These are phyloP conservation scores for Thalassiosira hispida DNA, from an alignment of 352 stramenopile species.

Conservation along the genomic window DNA sequence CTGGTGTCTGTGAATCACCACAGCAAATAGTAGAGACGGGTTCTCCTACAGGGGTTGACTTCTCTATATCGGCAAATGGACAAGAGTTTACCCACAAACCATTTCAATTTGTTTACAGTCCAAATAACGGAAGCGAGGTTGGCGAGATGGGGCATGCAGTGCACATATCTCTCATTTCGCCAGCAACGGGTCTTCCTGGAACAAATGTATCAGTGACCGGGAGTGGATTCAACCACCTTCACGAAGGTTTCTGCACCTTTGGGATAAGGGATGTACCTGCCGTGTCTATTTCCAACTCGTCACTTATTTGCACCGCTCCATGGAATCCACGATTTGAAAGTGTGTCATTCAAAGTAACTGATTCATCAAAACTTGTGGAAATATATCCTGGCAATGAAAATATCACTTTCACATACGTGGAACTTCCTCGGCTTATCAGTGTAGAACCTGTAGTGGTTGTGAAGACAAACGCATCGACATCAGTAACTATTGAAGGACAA, in stretches of 20 bases:
- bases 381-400: conserved; percentile 14
- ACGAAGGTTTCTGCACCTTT: conserved; percentile 14
- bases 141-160: conserved; percentile 1
- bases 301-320: conserved; percentile 21
- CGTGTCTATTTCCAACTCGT: conserved; percentile 21
- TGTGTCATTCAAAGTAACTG: conserved; percentile 26
- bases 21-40: neutral
- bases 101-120: conserved; percentile 42
- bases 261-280: conserved; percentile 2
- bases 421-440: conserved; percentile 1
- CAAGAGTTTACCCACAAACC: conserved; percentile 40
- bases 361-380: conserved; percentile 8
- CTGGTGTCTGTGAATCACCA: conserved; percentile 37
- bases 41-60: conserved; percentile 23
- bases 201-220: conserved; percentile 25
- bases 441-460: conserved; percentile 31
- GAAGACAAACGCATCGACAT: conserved; percentile 8
- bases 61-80: conserved; percentile 36
- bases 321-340: conserved; percentile 34
- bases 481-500: conserved; percentile 22
- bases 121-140: neutral
- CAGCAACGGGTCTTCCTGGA: conserved; percentile 17
- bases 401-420: conserved; percentile 32
- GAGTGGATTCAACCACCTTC: conserved; percentile 20
- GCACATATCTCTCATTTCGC: conserved; percentile 27